Percentiles rank a stretch among this genome's conserved stretches.
Conservation (phyloP, 768 basidiomycete species). For the Roridomyces roridus region DNA sequence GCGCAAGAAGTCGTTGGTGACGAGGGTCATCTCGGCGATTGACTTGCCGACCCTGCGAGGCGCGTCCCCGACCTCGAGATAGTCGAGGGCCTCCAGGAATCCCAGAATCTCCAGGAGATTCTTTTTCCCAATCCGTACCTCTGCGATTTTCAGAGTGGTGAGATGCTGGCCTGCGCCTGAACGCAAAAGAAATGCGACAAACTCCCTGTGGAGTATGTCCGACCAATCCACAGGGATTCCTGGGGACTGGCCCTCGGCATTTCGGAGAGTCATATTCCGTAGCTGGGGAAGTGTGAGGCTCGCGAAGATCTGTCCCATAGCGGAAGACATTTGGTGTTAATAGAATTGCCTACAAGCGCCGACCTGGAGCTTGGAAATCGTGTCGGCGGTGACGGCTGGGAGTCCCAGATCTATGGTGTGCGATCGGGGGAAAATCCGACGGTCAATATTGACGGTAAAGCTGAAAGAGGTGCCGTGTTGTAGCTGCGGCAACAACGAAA, state of each 20-base stretch:
- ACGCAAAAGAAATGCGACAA: background rate
- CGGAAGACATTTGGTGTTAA: background rate
- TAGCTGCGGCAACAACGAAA: background rate
- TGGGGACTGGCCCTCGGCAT: background rate
- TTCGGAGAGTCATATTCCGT: background rate
- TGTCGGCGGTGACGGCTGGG: background rate
- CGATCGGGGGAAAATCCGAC: background rate
- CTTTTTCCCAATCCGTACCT: background rate
- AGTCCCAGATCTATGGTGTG: too few species aligned
- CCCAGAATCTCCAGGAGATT: background rate
- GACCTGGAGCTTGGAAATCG: background rate
- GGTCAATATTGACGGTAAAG: background rate
- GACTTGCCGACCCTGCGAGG: background rate
- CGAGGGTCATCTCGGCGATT: background rate
- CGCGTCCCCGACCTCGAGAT: background rate
- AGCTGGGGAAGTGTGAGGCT: background rate
- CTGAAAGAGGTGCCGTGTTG: background rate
- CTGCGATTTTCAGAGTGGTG: background rate
- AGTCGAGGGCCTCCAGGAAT: background rate
- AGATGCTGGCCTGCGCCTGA: background rate
- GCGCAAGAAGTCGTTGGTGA: slow-evolving; percentile 3
- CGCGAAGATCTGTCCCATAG: background rate
- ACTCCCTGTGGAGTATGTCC: background rate
- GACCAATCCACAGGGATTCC: background rate
- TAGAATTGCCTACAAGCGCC: background rate